phyloP scores from a whole-genome alignment of 257 asterid species.

The Perilla frutescens region DNA sequence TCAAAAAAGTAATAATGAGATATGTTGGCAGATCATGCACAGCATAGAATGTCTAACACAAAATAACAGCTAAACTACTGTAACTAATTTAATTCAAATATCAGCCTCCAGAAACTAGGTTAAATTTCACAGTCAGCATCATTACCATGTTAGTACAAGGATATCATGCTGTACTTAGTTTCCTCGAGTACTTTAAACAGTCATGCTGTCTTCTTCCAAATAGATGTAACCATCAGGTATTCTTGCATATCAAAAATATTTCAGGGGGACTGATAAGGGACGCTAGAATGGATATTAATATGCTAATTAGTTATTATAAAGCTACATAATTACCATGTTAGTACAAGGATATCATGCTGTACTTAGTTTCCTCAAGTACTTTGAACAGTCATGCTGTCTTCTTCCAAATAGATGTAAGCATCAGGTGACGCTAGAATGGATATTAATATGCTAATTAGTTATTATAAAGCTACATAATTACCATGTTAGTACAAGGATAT shows the following conservation, averaged over 20 bases:
- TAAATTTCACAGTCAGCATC: constrained; percentile 15
- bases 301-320: neutral
- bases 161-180: constrained; percentile 3
- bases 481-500: too few species aligned
- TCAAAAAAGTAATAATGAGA: neutral
- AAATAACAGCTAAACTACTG: neutral
- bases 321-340: too few species aligned
- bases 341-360: too few species aligned
- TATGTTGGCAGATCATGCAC: constrained; percentile 21
- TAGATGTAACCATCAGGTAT: constrained; percentile 15
- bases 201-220: constrained; percentile 23
- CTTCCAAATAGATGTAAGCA: too few species aligned
- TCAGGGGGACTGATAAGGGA: neutral
- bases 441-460: too few species aligned
- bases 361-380: too few species aligned
- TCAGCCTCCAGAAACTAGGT: constrained; percentile 19
- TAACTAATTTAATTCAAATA: neutral
- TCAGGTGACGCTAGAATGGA: too few species aligned
- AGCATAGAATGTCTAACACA: neutral
- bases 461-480: too few species aligned
- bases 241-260: constrained; percentile 9
- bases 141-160: neutral
- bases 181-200: neutral
- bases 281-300: neutral
- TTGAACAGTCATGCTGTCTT: too few species aligned